Evolutionary conservation across 2,329 filamentous ascomycete species (phyloP).

Genomic region (Fusarium papillatum): DNA sequence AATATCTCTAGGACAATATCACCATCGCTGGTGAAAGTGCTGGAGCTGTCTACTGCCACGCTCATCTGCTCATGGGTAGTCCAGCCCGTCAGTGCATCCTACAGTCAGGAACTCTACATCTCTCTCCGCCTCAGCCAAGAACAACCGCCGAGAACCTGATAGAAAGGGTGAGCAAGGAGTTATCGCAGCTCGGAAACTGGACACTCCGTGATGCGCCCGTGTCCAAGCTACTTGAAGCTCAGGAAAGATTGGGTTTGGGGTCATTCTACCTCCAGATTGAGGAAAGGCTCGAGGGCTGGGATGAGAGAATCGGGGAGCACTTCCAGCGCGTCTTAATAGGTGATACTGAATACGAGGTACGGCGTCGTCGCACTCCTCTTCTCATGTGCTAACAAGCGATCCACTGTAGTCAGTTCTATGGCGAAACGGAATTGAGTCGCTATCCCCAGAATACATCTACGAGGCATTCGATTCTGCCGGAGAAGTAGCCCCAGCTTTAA

Average conservation of each 20-base stretch:
- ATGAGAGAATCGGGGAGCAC: slow-evolving; percentile 27
- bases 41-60: slow-evolving; percentile 59
- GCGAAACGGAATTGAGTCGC: slow-evolving; percentile 56
- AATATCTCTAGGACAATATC: slow-evolving; percentile 27
- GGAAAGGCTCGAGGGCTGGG: slow-evolving; percentile 52
- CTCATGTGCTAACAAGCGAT: slow-evolving; percentile 34
- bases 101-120: slow-evolving; percentile 56
- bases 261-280: slow-evolving; percentile 59
- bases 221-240: slow-evolving; percentile 47
- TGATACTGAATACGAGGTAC: neutral
- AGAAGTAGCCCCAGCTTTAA: neutral
- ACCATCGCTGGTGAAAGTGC: slow-evolving; percentile 61
- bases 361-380: neutral
- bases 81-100: slow-evolving; percentile 53
- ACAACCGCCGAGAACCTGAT: slow-evolving; percentile 5
- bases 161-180: neutral
- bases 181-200: neutral
- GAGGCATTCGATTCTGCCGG: slow-evolving; percentile 51
- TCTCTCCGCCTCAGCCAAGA: slow-evolving; percentile 56
- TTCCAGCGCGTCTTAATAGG: neutral
- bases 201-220: slow-evolving; percentile 6
- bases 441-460: slow-evolving; percentile 49
- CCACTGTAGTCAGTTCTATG: slow-evolving; percentile 58
- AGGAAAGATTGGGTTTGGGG: slow-evolving; percentile 52
- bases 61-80: slow-evolving; percentile 53